phyloP scores from a whole-genome alignment of 345 rosid species.

The Nasturtium officinale region DNA sequence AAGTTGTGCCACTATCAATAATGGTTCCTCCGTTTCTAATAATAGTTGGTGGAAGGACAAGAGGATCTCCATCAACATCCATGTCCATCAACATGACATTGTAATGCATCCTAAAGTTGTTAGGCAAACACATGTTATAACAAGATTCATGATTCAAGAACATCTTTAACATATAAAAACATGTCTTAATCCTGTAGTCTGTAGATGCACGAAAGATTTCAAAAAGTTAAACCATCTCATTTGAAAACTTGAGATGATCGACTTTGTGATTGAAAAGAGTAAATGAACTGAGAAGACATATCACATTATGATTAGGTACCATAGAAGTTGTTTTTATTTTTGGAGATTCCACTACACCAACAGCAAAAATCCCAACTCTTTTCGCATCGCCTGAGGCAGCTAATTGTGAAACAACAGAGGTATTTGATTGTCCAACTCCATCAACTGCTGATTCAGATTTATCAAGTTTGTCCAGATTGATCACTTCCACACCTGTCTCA shows the following conservation, averaged over 20 bases:
- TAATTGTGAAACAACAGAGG: constrained; percentile 86
- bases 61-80: constrained; percentile 63
- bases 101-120: constrained; percentile 76
- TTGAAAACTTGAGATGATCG: neutral
- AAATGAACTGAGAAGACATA: constrained; percentile 34
- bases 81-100: constrained; percentile 67
- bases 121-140: constrained; percentile 27
- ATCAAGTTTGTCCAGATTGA: constrained; percentile 73
- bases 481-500: constrained; percentile 66
- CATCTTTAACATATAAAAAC: neutral
- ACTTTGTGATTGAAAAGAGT: neutral
- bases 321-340: constrained; percentile 68
- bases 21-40: constrained; percentile 62
- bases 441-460: constrained; percentile 71
- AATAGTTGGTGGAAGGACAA: constrained; percentile 59
- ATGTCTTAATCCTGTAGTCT: neutral
- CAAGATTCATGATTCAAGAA: constrained; percentile 4
- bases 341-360: constrained; percentile 74
- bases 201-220: neutral
- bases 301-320: constrained; percentile 72
- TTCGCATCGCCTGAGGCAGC: constrained; percentile 65
- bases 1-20: constrained; percentile 92
- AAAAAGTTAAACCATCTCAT: neutral
- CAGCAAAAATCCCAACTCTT: constrained; percentile 74
- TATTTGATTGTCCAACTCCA: constrained; percentile 86